phyloP scores from a whole-genome alignment of 345 rosid genomes.

The Populus tremula region DNA sequence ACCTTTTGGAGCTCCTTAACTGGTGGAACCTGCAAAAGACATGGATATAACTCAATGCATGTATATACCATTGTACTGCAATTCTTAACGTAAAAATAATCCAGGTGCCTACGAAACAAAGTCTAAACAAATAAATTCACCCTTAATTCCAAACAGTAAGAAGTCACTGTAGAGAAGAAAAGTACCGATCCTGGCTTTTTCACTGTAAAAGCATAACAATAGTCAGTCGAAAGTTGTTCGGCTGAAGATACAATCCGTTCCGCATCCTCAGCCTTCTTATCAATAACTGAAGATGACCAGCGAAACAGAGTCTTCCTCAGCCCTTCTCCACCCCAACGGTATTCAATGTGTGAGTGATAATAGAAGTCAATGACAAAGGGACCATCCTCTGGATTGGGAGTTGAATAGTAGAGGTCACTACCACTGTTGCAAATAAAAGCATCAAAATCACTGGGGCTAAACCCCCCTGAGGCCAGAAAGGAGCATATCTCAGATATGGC shows the following conservation, averaged over 20 bases:
- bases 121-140: neutral
- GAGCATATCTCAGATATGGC: slow-evolving; percentile 79
- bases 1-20: slow-evolving; percentile 80
- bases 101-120: neutral
- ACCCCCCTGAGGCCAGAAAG: slow-evolving; percentile 62
- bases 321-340: slow-evolving; percentile 99
- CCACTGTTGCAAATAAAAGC: slow-evolving; percentile 96
- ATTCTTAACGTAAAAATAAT: neutral
- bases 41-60: neutral
- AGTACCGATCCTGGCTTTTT: slow-evolving; percentile 62
- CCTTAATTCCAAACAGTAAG: neutral
- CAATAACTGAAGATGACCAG: slow-evolving; percentile 66
- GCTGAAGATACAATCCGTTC: slow-evolving; percentile 61
- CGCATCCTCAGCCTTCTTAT: slow-evolving; percentile 46
- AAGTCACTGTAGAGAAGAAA: neutral
- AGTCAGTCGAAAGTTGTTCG: slow-evolving; percentile 83
- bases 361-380: slow-evolving; percentile 80
- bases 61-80: neutral
- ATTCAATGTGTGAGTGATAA: slow-evolving; percentile 93
- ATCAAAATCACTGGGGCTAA: slow-evolving; percentile 79
- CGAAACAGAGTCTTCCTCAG: slow-evolving; percentile 88
- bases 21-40: slow-evolving; percentile 58
- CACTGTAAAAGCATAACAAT: slow-evolving; percentile 76
- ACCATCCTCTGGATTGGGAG: slow-evolving; percentile 57
- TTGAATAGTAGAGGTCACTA: slow-evolving; percentile 86